A percentile compares a stretch with the other conserved stretches of the same genome.
These are phyloP conservation scores for Torulaspora microellipsoides DNA, from an alignment of 805 yeast genomes.

Conservation along the genomic window DNA sequence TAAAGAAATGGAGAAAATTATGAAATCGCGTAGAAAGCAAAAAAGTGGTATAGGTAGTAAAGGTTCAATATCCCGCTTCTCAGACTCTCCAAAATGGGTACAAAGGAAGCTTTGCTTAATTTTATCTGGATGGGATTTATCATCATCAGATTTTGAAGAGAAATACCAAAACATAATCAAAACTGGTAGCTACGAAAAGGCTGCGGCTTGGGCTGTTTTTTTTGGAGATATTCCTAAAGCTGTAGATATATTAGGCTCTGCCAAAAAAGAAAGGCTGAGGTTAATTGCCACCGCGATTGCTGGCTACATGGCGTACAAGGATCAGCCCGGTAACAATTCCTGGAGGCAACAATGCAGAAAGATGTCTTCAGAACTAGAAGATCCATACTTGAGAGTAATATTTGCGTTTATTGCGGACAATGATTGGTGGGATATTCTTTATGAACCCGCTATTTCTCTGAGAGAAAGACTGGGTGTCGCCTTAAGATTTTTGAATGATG, in stretches of 20 bases:
- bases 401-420: constrained; percentile 92
- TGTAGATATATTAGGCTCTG: constrained; percentile 68
- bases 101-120: constrained; percentile 76
- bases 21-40: constrained; percentile 39
- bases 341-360: constrained; percentile 93
- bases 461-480: constrained; percentile 91
- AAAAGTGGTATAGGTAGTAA: constrained; percentile 23
- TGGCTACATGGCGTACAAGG: constrained; percentile 56
- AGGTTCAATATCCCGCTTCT: constrained; percentile 17
- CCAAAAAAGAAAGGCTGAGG: constrained; percentile 63
- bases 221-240: constrained; percentile 84
- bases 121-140: constrained; percentile 88
- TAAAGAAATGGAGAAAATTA: constrained; percentile 33
- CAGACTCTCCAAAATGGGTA: constrained; percentile 39
- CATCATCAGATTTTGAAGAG: constrained; percentile 67
- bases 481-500: constrained; percentile 73
- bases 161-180: constrained; percentile 53
- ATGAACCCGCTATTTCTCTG: constrained; percentile 81
- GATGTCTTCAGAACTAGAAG: constrained; percentile 81
- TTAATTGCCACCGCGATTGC: constrained; percentile 92
- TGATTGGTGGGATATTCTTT: constrained; percentile 94
- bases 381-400: constrained; percentile 85
- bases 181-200: constrained; percentile 68
- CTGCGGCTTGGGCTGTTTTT: constrained; percentile 97
- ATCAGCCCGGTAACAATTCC: constrained; percentile 52